Conservation (phyloP, 2,329 filamentous ascomycete genomes). For the Colletotrichum gigasporum region DNA sequence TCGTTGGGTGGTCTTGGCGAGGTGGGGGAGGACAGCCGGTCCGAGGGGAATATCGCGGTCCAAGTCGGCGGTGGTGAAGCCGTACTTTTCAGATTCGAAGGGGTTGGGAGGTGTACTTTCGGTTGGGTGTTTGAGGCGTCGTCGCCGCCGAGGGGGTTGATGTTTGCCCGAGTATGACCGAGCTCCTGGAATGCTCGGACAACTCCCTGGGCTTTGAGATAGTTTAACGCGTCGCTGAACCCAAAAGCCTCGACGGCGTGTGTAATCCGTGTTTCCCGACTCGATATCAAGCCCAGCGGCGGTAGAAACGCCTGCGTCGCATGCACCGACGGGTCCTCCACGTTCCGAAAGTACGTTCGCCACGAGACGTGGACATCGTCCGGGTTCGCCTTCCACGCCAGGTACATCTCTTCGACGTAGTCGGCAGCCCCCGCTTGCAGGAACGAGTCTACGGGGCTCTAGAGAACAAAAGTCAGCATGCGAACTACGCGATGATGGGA, state of each 20-base stretch:
- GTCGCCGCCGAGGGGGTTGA: conserved; percentile 93
- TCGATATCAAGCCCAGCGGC: conserved; percentile 89
- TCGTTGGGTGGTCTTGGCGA: conserved; percentile 89
- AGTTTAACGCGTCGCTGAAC: conserved; percentile 84
- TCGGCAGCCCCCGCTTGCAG: conserved; percentile 95
- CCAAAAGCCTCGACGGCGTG: conserved; percentile 72
- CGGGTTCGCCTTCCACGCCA: conserved; percentile 94
- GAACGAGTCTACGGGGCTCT: conserved; percentile 76
- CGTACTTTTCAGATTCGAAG: conserved; percentile 93
- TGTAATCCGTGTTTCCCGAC: conserved; percentile 77
- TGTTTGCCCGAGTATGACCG: conserved; percentile 97
- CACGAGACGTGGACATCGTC: conserved; percentile 95
- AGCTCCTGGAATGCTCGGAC: conserved; percentile 97
- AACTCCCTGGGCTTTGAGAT: conserved; percentile 96
- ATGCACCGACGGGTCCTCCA: conserved; percentile 97
- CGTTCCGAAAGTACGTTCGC: conserved; percentile 99
- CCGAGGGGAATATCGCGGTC: conserved; percentile 91
- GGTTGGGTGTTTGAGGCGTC: conserved; percentile 84
- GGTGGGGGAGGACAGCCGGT: conserved; percentile 92
- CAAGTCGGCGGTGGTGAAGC: conserved; percentile 92
- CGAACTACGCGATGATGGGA: no score
- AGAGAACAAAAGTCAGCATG: fast-evolving
- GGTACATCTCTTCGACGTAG: conserved; percentile 99
- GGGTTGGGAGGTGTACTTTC: conserved; percentile 79
- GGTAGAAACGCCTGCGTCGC: conserved; percentile 96